Conservation (phyloP, 2,329 filamentous ascomycete genomes). For the Sclerotinia glacialis region DNA sequence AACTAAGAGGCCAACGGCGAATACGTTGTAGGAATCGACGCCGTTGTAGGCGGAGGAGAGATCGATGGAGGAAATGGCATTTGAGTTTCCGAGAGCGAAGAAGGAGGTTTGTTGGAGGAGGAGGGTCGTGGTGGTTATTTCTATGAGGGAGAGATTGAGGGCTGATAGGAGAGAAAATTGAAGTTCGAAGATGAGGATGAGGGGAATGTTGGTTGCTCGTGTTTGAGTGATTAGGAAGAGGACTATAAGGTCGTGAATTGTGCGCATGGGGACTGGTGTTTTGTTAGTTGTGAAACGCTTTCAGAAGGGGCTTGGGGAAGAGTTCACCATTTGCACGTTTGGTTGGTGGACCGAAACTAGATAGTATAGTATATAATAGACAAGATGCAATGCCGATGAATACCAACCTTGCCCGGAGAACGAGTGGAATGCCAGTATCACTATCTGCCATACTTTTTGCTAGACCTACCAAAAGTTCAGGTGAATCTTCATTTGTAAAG, state of each 20-base stretch:
- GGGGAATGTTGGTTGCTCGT: conserved; percentile 76
- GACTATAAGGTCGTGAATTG: conserved; percentile 67
- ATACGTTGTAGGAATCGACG: conserved; percentile 72
- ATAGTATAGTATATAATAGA: conserved; percentile 43
- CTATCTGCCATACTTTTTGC: conserved; percentile 37
- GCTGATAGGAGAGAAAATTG: conserved; percentile 54
- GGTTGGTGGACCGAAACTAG: conserved; percentile 40
- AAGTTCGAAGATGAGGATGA: conserved; percentile 73
- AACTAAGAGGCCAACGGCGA: conserved; percentile 77
- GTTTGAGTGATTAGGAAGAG: conserved; percentile 86
- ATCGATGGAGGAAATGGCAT: conserved; percentile 94
- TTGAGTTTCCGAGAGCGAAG: conserved; percentile 87
- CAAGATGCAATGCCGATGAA: conserved; percentile 46
- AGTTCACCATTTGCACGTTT: conserved; percentile 32
- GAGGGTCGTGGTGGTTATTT: conserved; percentile 67
- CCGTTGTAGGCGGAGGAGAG: conserved; percentile 95
- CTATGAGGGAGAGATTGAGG: conserved; percentile 49
- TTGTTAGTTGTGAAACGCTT: conserved; percentile 13
- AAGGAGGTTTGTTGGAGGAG: conserved; percentile 80
- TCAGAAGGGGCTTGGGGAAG: not conserved
- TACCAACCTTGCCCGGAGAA: conserved; percentile 44
- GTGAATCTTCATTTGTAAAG: conserved; percentile 84
- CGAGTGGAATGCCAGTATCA: conserved; percentile 32
- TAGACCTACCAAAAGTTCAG: conserved; percentile 64
- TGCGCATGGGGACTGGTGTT: conserved; percentile 35